A percentile compares a stretch with the other conserved stretches of the same genome.
Evolutionary conservation across 257 asterid genomes (phyloP).

Genomic region (Salvia hispanica): DNA sequence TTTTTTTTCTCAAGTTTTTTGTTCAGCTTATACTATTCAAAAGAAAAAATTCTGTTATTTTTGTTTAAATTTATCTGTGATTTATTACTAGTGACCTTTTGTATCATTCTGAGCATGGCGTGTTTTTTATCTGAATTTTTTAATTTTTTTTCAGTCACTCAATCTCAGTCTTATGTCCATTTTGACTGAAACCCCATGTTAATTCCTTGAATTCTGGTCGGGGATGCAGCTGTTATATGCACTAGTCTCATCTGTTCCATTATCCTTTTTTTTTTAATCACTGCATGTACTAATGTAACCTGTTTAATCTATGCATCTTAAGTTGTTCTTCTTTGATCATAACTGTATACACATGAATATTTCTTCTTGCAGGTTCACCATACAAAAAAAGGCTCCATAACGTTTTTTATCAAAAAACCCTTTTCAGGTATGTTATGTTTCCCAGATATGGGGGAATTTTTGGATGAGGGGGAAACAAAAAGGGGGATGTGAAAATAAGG

Average conservation of each 20-base stretch:
- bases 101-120: slow-evolving; percentile 6
- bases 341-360: slow-evolving; percentile 19
- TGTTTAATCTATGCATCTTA: neutral
- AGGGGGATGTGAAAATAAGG: slow-evolving; percentile 8
- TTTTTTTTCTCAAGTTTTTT: slow-evolving; percentile 8
- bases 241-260: neutral
- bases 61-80: neutral
- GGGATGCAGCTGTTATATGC: neutral
- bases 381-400: slow-evolving; percentile 91
- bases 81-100: neutral
- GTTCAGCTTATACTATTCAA: neutral
- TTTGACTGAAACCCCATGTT: neutral
- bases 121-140: slow-evolving; percentile 11
- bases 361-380: slow-evolving; percentile 74
- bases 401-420: slow-evolving; percentile 79
- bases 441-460: neutral
- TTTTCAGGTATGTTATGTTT: slow-evolving; percentile 71
- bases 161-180: neutral
- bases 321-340: slow-evolving; percentile 8
- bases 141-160: neutral
- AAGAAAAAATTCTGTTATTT: neutral
- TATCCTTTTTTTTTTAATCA: neutral
- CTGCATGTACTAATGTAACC: neutral
- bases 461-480: slow-evolving; percentile 8
- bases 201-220: neutral